Evolutionary conservation across 805 yeast genomes (phyloP).

Genomic region (Hanseniaspora opuntiae): DNA sequence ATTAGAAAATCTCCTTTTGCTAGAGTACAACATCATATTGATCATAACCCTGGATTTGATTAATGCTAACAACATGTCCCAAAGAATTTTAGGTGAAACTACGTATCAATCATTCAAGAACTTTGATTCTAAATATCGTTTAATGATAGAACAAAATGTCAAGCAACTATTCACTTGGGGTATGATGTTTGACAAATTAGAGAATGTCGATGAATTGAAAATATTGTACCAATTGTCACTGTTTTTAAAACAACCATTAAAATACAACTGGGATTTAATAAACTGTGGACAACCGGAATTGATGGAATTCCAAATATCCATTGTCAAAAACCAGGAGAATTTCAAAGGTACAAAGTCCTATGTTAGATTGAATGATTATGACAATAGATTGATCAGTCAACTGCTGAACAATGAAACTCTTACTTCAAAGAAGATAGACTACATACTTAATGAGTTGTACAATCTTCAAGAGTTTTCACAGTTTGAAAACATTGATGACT

Average conservation of each 20-base stretch:
- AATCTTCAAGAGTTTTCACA: background rate
- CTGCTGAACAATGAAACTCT: background rate
- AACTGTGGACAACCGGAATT: background rate
- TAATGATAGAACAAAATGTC: background rate
- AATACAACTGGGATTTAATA: constrained; percentile 4
- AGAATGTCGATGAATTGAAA: background rate
- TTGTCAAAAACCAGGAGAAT: background rate
- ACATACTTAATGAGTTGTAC: constrained; percentile 5
- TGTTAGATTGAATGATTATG: constrained; percentile 7
- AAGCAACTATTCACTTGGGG: constrained; percentile 7
- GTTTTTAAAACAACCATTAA: background rate
- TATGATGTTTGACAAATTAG: background rate
- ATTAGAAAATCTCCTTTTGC: background rate
- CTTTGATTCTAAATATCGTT: background rate
- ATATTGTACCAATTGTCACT: background rate
- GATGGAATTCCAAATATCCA: constrained; percentile 4
- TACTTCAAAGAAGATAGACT: constrained; percentile 6
- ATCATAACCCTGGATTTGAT: background rate
- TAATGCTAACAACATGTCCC: background rate
- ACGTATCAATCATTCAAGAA: background rate
- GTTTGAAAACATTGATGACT: background rate
- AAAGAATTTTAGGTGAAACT: background rate
- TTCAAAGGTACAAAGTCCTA: constrained; percentile 3
- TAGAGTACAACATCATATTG: constrained; percentile 6
- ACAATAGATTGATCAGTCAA: constrained; percentile 2